Conservation (phyloP, 1,139 yeast genomes). For the Geotrichum citri-aurantii region DNA sequence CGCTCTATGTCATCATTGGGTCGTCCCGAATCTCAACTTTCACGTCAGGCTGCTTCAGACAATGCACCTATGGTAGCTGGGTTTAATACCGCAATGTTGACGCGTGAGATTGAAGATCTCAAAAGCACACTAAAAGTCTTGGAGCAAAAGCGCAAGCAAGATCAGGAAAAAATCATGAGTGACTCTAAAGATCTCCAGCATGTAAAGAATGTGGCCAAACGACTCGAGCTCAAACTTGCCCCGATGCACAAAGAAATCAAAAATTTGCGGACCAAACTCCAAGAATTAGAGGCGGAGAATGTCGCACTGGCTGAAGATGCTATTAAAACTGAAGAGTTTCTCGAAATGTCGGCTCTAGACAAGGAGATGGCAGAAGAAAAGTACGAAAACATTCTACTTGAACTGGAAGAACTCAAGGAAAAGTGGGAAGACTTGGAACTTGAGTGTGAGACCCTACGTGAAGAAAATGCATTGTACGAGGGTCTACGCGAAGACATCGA, state of each 20-base stretch:
- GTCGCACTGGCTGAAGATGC: slow-evolving; percentile 36
- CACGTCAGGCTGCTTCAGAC: slow-evolving; percentile 13
- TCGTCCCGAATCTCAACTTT: slow-evolving; percentile 13
- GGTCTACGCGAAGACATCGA: slow-evolving; percentile 26
- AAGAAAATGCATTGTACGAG: slow-evolving; percentile 44
- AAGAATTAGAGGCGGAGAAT: slow-evolving; percentile 28
- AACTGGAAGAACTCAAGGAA: slow-evolving; percentile 33
- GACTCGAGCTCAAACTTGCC: slow-evolving; percentile 33
- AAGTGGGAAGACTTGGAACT: slow-evolving; percentile 40
- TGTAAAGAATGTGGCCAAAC: slow-evolving; percentile 41
- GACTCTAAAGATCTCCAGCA: slow-evolving; percentile 31
- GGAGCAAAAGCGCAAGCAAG: slow-evolving; percentile 33
- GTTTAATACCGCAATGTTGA: slow-evolving; percentile 15
- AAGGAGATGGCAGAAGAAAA: slow-evolving; percentile 47
- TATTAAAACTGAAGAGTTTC: slow-evolving; percentile 38
- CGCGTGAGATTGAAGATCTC: slow-evolving; percentile 29
- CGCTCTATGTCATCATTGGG: slow-evolving; percentile 13
- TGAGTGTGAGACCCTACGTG: slow-evolving; percentile 43
- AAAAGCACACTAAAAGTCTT: slow-evolving; percentile 30
- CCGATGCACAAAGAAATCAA: slow-evolving; percentile 36
- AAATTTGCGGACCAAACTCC: slow-evolving; percentile 26
- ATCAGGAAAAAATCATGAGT: slow-evolving; percentile 27
- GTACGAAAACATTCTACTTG: slow-evolving; percentile 37
- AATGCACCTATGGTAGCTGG: background rate
- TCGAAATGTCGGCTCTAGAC: slow-evolving; percentile 53